Evolutionary conservation across 176 grass and related monocot species (phyloP), one percentile per base, ranked within the genome.

Genomic region (Oryza brachyantha): DNA sequence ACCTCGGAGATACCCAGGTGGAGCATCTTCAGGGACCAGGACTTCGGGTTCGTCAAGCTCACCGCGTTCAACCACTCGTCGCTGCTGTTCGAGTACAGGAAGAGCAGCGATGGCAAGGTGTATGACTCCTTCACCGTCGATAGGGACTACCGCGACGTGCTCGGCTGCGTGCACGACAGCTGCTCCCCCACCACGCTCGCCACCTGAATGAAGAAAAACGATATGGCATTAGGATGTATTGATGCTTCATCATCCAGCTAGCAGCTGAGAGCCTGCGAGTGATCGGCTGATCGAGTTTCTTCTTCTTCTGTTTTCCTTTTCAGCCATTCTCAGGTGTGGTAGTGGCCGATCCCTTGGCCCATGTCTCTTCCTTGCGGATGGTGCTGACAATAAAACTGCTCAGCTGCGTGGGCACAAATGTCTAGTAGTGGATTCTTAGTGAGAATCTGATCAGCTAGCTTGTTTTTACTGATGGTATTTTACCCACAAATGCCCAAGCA

Each of bases 41-140:
- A 88, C 73, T 94, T 19, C 17, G 91, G 95, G 1, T 94, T 97
- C 76, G 83, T 81, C 8, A 97, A 97, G 81, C 84, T 97, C 76
- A 97, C 95, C 0, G 91, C 91, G 3, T 97, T 94, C 83, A 90
- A 97, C 87, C 92, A 94, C 84, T 97, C 95, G 7, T 92, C 95
- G 24, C 85, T 94, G 21, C 77, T 97, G 40, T 94, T 94, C 10
- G 91, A 97, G 83, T 94, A 94, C 73, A 97, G 92, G 89, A 97
- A 58, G 86, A 94, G 91, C 61, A 88, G 85, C 8, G 85, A 97
- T 11, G 83, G 89, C 7, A 66, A 84, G 35, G 91, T 90, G 11
- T 87, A 97, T 22, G 80, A 94, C 17, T 84, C 86, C 5, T 97
- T 94, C 80, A 94, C 87, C 64, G 41, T 92, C 29, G 42, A 86